Percentiles rank a stretch among this genome's conserved stretches.
phyloP scores from a whole-genome alignment of 1,284 basidiomycete genomes.

The Moesziomyces sp. region DNA sequence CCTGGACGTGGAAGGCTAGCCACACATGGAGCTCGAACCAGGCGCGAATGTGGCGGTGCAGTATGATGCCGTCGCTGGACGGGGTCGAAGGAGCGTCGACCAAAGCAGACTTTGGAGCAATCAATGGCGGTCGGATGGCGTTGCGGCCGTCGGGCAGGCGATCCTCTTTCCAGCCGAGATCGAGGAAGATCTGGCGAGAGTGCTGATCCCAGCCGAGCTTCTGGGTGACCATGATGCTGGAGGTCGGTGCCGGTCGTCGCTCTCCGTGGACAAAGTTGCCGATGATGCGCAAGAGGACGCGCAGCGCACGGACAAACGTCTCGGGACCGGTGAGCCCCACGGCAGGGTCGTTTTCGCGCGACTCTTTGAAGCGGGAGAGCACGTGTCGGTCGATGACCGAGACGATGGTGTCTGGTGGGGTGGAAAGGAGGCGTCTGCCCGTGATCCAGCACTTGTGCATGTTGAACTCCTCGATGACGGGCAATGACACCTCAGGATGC shows the following conservation, averaged over 20 bases:
- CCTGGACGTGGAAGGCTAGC: slow-evolving; percentile 27
- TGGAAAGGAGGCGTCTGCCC: slow-evolving; percentile 29
- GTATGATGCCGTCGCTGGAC: background rate
- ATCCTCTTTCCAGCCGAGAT: slow-evolving; percentile 33
- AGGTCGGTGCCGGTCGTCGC: slow-evolving; percentile 26
- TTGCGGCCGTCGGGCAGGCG: slow-evolving; percentile 35
- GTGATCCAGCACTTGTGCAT: slow-evolving; percentile 37
- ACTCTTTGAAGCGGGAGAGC: slow-evolving; percentile 32
- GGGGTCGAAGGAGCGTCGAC: background rate
- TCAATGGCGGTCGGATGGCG: slow-evolving; percentile 17
- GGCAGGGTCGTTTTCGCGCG: slow-evolving; percentile 29
- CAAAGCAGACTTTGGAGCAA: background rate
- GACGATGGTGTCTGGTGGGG: slow-evolving; percentile 37
- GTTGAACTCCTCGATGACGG: slow-evolving; percentile 43
- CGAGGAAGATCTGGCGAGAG: slow-evolving; percentile 29
- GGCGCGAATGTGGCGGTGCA: slow-evolving; percentile 37
- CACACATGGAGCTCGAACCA: slow-evolving; percentile 51
- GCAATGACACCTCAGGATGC: slow-evolving; percentile 9
- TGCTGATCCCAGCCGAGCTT: slow-evolving; percentile 47
- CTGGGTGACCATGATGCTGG: slow-evolving; percentile 24
- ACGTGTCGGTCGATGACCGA: slow-evolving; percentile 29
- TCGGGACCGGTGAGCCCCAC: slow-evolving; percentile 33
- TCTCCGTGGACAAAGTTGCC: slow-evolving; percentile 52
- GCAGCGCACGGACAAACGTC: slow-evolving; percentile 36
- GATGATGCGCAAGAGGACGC: slow-evolving; percentile 33